These are phyloP conservation scores for Papilionanthe hybrid DNA, from an alignment of 116 monocot species.

Conservation along the genomic window DNA sequence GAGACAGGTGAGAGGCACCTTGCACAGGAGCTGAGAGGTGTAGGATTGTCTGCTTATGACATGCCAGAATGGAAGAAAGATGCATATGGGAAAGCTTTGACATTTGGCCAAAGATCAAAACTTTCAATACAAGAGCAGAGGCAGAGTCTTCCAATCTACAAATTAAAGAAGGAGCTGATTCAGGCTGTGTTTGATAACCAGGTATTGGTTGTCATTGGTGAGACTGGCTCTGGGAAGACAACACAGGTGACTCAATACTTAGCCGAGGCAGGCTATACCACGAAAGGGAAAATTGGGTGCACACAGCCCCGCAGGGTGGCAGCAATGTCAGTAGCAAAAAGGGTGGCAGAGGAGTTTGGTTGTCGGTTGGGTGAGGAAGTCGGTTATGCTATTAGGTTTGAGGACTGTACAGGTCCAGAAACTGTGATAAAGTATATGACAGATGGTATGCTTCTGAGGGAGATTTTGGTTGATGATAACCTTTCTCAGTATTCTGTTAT, in stretches of 20 bases:
- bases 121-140: conserved; percentile 93
- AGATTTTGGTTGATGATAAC: conserved; percentile 88
- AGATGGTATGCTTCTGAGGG: conserved; percentile 94
- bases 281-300: conserved; percentile 89
- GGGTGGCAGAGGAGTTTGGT: conserved; percentile 97
- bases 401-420: conserved; percentile 93
- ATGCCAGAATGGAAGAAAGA: conserved; percentile 99
- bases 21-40: conserved; percentile 92
- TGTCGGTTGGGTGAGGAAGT: conserved; percentile 93
- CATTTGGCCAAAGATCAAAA: conserved; percentile 93
- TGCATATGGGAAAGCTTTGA: conserved; percentile 88
- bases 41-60: conserved; percentile 95
- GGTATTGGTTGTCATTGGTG: conserved; percentile 92
- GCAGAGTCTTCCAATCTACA: conserved; percentile 92
- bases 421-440: conserved; percentile 99
- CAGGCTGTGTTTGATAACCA: conserved; percentile 96
- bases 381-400: conserved; percentile 95
- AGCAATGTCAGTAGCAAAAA: conserved; percentile 95
- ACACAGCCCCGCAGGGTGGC: conserved; percentile 96
- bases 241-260: conserved; percentile 97
- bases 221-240: conserved; percentile 96
- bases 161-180: conserved; percentile 89
- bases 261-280: conserved; percentile 95
- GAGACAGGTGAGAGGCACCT: conserved; percentile 94
- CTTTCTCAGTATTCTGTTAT: conserved; percentile 91